These are phyloP conservation scores for Fusarium oxysporum DNA, from an alignment of 2,329 filamentous ascomycete genomes.

Conservation along the genomic window DNA sequence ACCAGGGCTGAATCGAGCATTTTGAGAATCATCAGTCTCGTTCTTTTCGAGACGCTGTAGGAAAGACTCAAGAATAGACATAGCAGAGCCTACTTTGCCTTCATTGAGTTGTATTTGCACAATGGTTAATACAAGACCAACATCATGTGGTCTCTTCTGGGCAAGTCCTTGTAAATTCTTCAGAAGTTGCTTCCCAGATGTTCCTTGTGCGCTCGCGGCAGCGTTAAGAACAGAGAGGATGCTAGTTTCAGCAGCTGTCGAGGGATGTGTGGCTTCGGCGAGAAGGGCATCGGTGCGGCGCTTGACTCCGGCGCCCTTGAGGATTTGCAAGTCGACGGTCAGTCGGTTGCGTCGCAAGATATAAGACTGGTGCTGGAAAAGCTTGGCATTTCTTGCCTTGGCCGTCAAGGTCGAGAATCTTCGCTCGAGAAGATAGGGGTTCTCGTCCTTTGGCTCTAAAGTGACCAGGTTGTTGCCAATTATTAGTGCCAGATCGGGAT, in stretches of 20 bases:
- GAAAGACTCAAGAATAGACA: slow-evolving; percentile 80
- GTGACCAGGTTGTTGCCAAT: slow-evolving; percentile 72
- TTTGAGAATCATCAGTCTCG: slow-evolving; percentile 65
- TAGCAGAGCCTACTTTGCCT: slow-evolving; percentile 78
- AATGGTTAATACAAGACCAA: slow-evolving; percentile 83
- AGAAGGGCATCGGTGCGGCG: slow-evolving; percentile 59
- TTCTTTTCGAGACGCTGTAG: slow-evolving; percentile 77
- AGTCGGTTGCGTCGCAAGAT: slow-evolving; percentile 70
- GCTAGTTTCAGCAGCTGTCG: slow-evolving; percentile 50
- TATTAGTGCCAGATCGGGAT: slow-evolving; percentile 74
- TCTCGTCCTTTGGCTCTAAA: slow-evolving; percentile 58
- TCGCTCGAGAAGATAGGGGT: slow-evolving; percentile 76
- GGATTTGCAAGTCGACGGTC: slow-evolving; percentile 71
- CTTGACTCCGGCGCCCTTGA: slow-evolving; percentile 74
- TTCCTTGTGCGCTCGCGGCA: slow-evolving; percentile 76
- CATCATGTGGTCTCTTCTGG: slow-evolving; percentile 79
- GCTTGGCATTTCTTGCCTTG: slow-evolving; percentile 68
- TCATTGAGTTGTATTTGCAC: slow-evolving; percentile 83
- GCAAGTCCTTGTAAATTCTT: slow-evolving; percentile 76
- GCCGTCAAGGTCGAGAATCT: slow-evolving; percentile 66
- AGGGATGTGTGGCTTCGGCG: slow-evolving; percentile 43
- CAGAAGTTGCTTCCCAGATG: slow-evolving; percentile 74
- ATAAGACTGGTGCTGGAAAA: slow-evolving; percentile 76
- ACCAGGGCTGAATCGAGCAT: slow-evolving; percentile 85
- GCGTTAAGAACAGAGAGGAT: slow-evolving; percentile 68